These are phyloP conservation scores for Globisporangium paroecandrum DNA, from an alignment of 352 stramenopile genomes.

Conservation along the genomic window DNA sequence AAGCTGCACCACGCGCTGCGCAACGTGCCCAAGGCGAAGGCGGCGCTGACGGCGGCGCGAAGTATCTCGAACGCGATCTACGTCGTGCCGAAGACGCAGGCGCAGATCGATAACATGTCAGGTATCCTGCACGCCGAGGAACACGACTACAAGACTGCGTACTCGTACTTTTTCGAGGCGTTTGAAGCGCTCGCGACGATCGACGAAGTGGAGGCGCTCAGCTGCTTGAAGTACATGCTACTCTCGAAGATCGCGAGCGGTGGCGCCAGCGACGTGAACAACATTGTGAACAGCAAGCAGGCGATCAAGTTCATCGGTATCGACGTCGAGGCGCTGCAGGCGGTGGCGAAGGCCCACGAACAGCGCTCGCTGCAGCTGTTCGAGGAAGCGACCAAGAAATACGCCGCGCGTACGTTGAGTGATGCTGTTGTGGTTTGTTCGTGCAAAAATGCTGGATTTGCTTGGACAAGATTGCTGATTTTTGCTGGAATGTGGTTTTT, in stretches of 20 bases:
- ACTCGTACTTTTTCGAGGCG: constrained; percentile 99
- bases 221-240: constrained; percentile 98
- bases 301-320: constrained; percentile 96
- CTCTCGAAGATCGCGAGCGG: constrained; percentile 94
- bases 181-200: constrained; percentile 95
- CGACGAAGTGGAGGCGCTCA: constrained; percentile 79
- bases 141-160: constrained; percentile 98
- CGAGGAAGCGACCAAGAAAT: constrained; percentile 87
- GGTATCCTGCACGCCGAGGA: constrained; percentile 97
- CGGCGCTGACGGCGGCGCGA: constrained; percentile 94
- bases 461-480: neutral
- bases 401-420: constrained; percentile 51
- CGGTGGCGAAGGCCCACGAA: constrained; percentile 94
- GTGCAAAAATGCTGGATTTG: too few species aligned
- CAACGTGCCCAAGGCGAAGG: constrained; percentile 96
- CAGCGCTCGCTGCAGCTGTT: constrained; percentile 92
- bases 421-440: too few species aligned
- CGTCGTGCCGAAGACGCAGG: constrained; percentile 93
- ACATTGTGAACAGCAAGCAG: constrained; percentile 94
- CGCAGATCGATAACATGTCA: constrained; percentile 96
- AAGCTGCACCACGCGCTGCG: constrained; percentile 97
- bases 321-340: constrained; percentile 95
- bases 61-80: constrained; percentile 99
- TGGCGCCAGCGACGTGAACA: constrained; percentile 90
- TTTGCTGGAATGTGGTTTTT: neutral